Evolutionary conservation across 768 basidiomycete genomes (phyloP), one percentile per base, ranked within the genome.

Genomic region (Phanerodontia chrysosporium): DNA sequence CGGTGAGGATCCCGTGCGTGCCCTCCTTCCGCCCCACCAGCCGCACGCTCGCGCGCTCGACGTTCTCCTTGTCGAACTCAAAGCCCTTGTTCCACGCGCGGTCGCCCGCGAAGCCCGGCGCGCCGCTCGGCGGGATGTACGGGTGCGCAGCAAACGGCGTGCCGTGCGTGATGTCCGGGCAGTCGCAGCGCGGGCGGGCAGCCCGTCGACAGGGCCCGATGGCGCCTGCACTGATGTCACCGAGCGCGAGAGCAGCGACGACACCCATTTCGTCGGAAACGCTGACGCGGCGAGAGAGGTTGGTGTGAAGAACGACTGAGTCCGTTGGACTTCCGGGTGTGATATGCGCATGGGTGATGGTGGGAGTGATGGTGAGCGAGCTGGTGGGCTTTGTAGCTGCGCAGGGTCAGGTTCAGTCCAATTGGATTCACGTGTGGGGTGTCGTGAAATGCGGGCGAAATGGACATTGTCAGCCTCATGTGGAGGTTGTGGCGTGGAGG

Each of bases 61-160:
- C 58, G 28, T 65, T 66, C 29, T 66, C 60, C 51, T 67, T 69
- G 30, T 75, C 67, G 45, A 65, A 75, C 44, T 65, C 72, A 61
- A 71, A 83, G 69, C 70, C 86, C 55, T 82, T 84, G 69, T 92
- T 85, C 91, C 91, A 83, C 12, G 68, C 76, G 16, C 73, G 71
- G 49, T 89, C 88, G 0, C 88, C 88, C 14, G 72, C 76, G 64
- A 87, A 92, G 5, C 90, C 92, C 0, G 92, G 92, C 0, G 92
- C 92, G n/a, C 92, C 53, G 67, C 76, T 74, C 0, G 86, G 79
- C 51, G 73, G 80, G 18, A 74, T 73, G 69, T 79, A 79, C 1
- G 74, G 72, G 30, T 75, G 67, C 10, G 76, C 65, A 0, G 74
- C 74, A 58, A 86, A 86, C 0, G 86, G 84, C 3, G 82, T 79